A percentile compares a stretch with the other conserved stretches of the same genome.
phyloP scores from a whole-genome alignment of 768 basidiomycete species.

The Trametes cingulata region DNA sequence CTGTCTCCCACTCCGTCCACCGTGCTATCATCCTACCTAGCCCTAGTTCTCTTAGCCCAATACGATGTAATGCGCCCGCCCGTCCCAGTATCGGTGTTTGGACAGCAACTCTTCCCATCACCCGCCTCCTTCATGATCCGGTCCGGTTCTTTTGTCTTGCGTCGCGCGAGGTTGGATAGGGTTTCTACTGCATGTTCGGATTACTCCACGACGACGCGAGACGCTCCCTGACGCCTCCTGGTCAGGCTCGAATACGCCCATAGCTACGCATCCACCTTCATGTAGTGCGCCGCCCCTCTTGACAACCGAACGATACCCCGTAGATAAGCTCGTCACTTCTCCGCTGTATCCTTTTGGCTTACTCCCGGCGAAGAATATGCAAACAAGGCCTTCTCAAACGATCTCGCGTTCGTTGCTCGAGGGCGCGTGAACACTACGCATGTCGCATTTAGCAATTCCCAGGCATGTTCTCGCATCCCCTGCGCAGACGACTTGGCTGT shows the following conservation, averaged over 20 bases:
- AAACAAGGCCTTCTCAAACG: background rate
- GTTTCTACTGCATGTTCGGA: background rate
- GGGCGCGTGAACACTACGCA: slow-evolving; percentile 4
- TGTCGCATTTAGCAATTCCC: background rate
- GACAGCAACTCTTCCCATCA: background rate
- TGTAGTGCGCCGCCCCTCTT: background rate
- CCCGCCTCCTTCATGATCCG: background rate
- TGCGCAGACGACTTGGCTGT: no score
- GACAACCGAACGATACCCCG: slow-evolving; percentile 6
- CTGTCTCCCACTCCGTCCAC: background rate
- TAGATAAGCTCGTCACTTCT: background rate
- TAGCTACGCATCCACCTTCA: background rate
- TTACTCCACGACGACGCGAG: background rate
- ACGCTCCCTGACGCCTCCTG: background rate
- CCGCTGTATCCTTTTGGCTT: slow-evolving; percentile 4
- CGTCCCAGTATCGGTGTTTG: background rate
- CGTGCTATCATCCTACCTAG: slow-evolving; percentile 16
- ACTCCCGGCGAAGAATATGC: background rate
- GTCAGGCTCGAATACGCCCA: background rate
- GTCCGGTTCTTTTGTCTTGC: background rate
- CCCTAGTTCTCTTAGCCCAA: slow-evolving; percentile 2
- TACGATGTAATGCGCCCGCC: slow-evolving; percentile 18
- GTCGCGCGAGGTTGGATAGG: background rate
- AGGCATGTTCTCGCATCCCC: background rate
- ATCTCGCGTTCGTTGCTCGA: background rate